phyloP scores from a whole-genome alignment of 2,329 filamentous ascomycete species.

The Colletotrichum australisinense region DNA sequence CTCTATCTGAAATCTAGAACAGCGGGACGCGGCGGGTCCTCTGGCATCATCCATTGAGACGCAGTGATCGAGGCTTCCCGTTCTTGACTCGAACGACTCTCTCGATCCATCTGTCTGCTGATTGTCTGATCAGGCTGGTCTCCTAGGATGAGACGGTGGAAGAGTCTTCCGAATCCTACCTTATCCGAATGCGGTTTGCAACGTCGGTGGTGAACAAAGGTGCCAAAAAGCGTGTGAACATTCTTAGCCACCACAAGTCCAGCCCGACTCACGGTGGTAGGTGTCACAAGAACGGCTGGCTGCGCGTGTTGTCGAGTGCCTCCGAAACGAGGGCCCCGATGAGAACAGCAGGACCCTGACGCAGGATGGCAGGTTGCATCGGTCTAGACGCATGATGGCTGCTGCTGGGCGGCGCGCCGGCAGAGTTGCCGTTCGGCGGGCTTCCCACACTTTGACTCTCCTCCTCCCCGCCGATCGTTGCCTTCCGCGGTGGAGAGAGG shows the following conservation, averaged over 20 bases:
- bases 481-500: neutral
- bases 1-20: neutral
- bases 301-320: neutral
- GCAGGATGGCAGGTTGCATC: neutral
- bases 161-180: neutral
- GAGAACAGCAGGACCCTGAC: neutral
- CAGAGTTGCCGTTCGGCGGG: conserved; percentile 4
- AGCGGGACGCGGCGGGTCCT: neutral
- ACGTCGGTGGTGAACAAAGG: neutral
- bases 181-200: neutral
- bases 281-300: neutral
- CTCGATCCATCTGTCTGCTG: neutral
- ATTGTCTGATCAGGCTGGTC: neutral
- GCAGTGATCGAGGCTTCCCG: neutral
- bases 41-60: neutral
- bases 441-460: conserved; percentile 6
- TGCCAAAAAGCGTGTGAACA: neutral
- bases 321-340: neutral
- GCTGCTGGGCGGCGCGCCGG: conserved; percentile 7
- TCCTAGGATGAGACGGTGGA: neutral
- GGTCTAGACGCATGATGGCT: neutral
- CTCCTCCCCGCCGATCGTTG: conserved; percentile 9
- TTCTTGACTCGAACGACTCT: neutral
- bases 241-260: neutral
- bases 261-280: neutral